Percentiles rank a stretch among this genome's conserved stretches.
phyloP scores from a whole-genome alignment of 805 yeast genomes.

The Tetrapisispora nanseiensis region DNA sequence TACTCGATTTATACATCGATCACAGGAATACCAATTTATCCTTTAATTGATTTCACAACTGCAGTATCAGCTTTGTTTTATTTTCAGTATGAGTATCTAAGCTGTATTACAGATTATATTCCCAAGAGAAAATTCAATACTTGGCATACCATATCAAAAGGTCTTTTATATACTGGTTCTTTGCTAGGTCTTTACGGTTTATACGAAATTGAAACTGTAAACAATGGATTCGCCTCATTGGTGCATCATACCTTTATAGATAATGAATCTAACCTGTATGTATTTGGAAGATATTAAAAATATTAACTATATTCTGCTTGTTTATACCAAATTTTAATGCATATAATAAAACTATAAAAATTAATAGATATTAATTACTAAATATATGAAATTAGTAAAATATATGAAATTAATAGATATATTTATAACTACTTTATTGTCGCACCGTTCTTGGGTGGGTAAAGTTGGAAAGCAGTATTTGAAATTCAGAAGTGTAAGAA shows the following conservation, averaged over 20 bases:
- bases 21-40: conserved; percentile 39
- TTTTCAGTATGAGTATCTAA: conserved; percentile 60
- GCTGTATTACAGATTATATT: conserved; percentile 71
- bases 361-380: too few species aligned
- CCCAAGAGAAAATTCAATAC: conserved; percentile 65
- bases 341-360: background rate
- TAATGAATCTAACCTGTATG: conserved; percentile 21
- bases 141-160: conserved; percentile 52
- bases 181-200: conserved; percentile 60
- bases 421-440: too few species aligned
- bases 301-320: background rate
- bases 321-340: background rate
- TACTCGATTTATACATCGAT: conserved; percentile 41
- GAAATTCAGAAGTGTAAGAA: too few species aligned
- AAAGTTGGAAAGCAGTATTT: too few species aligned
- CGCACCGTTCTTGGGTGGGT: too few species aligned
- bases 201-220: conserved; percentile 55
- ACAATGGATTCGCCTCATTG: conserved; percentile 51
- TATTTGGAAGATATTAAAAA: conserved; percentile 16
- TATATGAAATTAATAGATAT: too few species aligned
- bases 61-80: conserved; percentile 51
- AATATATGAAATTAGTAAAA: too few species aligned
- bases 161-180: conserved; percentile 52
- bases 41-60: conserved; percentile 47
- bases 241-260: conserved; percentile 32